A percentile compares a stretch with the other conserved stretches of the same genome.
phyloP scores from a whole-genome alignment of 306 rosid genomes.

The Boehmeria nivea region DNA sequence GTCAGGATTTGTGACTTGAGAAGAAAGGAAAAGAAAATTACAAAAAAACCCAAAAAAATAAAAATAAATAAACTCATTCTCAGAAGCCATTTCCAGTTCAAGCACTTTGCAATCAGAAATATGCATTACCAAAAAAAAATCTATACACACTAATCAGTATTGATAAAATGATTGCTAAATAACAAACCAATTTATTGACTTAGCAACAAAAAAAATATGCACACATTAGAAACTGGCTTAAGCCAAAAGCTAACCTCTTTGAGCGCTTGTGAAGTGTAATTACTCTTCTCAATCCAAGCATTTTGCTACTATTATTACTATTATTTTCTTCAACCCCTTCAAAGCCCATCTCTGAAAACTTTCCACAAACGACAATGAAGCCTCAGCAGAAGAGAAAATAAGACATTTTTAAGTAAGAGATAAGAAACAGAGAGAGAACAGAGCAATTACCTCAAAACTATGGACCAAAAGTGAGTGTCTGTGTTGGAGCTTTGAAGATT shows the following conservation, averaged over 20 bases:
- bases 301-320: constrained; percentile 25
- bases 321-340: constrained; percentile 33
- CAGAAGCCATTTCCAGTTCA: constrained; percentile 22
- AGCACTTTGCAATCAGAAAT: constrained; percentile 1
- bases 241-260: constrained; percentile 48
- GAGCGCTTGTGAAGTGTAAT: constrained; percentile 68
- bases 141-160: neutral
- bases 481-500: constrained; percentile 8
- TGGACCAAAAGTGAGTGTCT: constrained; percentile 22
- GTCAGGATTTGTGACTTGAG: constrained; percentile 13
- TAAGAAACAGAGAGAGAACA: constrained; percentile 15
- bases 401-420: constrained; percentile 1
- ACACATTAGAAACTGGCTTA: neutral
- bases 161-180: constrained; percentile 17
- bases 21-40: constrained; percentile 11
- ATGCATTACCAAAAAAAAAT: neutral
- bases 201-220: constrained; percentile 16
- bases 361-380: constrained; percentile 14
- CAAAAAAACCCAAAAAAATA: neutral
- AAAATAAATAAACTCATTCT: constrained; percentile 18
- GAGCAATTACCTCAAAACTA: constrained; percentile 35
- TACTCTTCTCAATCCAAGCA: constrained; percentile 50
- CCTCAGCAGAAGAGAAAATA: constrained; percentile 19
- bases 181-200: constrained; percentile 21
- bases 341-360: constrained; percentile 55